These are phyloP conservation scores for Wallacemonas sp. DNA, from an alignment of 208 protist genomes.

Conservation along the genomic window DNA sequence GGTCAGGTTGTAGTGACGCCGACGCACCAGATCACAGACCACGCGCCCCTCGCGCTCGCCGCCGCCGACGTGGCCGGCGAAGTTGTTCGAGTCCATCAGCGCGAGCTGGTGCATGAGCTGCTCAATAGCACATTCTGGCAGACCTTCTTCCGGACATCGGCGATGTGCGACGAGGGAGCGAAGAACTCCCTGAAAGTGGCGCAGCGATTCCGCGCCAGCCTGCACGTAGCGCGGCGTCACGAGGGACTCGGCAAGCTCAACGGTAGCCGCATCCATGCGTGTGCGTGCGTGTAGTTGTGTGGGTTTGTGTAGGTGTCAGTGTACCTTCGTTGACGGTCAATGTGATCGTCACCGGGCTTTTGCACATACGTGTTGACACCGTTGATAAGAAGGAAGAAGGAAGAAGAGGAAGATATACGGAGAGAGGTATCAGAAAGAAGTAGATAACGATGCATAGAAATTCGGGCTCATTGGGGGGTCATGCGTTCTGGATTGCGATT, in stretches of 20 bases:
- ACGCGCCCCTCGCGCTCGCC: conserved; percentile 97
- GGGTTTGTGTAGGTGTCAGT: neutral
- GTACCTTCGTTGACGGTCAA: too few species aligned
- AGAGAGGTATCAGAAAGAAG: neutral
- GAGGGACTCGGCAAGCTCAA: conserved; percentile 48
- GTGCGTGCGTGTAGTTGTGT: conserved; percentile 11
- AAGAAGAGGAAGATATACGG: neutral
- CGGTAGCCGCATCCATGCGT: conserved; percentile 54
- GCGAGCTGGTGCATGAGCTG: conserved; percentile 92
- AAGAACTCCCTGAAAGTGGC: conserved; percentile 26
- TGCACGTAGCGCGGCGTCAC: conserved; percentile 57
- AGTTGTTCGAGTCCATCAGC: conserved; percentile 95
- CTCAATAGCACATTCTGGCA: conserved; percentile 86
- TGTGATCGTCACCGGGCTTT: neutral
- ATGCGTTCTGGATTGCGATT: too few species aligned
- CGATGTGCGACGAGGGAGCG: conserved; percentile 86
- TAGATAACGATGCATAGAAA: too few species aligned
- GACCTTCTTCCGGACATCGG: conserved; percentile 86
- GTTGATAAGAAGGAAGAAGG: neutral
- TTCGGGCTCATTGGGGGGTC: too few species aligned
- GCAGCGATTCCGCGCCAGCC: conserved; percentile 55
- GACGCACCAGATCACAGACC: conserved; percentile 72
- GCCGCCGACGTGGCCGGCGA: conserved; percentile 88
- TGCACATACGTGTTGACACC: neutral
- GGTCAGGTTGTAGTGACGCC: conserved; percentile 85